phyloP scores from a whole-genome alignment of 441 rosid genomes.

The Sinapis alba region DNA sequence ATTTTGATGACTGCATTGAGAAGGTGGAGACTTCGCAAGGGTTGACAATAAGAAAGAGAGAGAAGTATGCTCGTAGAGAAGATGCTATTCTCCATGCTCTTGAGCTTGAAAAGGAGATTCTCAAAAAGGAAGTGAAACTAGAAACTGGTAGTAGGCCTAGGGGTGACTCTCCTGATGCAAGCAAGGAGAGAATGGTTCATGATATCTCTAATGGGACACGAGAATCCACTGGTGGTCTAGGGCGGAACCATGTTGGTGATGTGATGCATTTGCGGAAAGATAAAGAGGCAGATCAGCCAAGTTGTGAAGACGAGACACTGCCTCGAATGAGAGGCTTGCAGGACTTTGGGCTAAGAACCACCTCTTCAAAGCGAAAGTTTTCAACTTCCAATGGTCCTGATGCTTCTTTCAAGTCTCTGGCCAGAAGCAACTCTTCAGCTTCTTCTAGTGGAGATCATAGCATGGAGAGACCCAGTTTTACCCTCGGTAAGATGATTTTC shows the following conservation, averaged over 20 bases:
- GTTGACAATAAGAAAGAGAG: slow-evolving; percentile 85
- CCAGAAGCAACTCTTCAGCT: slow-evolving; percentile 48
- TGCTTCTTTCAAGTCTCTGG: slow-evolving; percentile 48
- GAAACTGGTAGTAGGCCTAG: slow-evolving; percentile 43
- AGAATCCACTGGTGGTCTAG: slow-evolving; percentile 18
- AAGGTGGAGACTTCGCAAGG: slow-evolving; percentile 85
- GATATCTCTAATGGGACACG: slow-evolving; percentile 46
- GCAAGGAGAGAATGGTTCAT: slow-evolving; percentile 47
- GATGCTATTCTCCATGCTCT: slow-evolving; percentile 99
- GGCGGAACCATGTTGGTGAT: slow-evolving; percentile 20
- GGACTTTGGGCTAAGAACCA: slow-evolving; percentile 74
- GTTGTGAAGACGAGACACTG: slow-evolving; percentile 54
- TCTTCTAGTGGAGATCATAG: slow-evolving; percentile 50
- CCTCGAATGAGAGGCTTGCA: slow-evolving; percentile 91
- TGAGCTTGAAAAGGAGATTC: slow-evolving; percentile 83
- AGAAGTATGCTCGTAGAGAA: slow-evolving; percentile 99
- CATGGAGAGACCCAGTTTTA: slow-evolving; percentile 48
- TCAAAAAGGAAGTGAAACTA: slow-evolving; percentile 59
- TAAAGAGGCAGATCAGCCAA: slow-evolving; percentile 49
- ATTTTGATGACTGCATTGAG: slow-evolving; percentile 93
- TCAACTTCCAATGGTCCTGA: slow-evolving; percentile 51
- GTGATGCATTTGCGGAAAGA: slow-evolving; percentile 46
- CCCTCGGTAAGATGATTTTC: slow-evolving; percentile 63
- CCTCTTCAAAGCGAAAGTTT: slow-evolving; percentile 62
- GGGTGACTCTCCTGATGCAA: slow-evolving; percentile 46